Evolutionary conservation across 2,329 filamentous ascomycete genomes (phyloP), one percentile per base, ranked within the genome.

Genomic region (Clonostachys rhizophaga): DNA sequence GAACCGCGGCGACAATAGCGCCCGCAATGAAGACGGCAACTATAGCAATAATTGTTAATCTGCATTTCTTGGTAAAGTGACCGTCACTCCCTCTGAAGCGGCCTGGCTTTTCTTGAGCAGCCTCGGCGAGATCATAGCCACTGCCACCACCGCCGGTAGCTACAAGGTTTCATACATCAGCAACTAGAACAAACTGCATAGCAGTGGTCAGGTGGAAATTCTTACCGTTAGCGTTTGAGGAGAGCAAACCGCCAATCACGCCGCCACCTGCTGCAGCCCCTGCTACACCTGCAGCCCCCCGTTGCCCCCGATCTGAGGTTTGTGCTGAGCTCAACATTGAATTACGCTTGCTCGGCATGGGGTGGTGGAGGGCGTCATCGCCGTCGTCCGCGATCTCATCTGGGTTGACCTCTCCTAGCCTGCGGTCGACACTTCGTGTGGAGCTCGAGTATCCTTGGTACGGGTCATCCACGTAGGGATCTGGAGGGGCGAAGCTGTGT

Each of bases 371-470:
- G 2, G 87, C 90, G 61, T 95, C 91, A 58, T 96, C 91, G 30
- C 89, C 90, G 59, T 96, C 91, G 62, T 96, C 91, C 18, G 79
- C 80, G 53, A 96, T 91, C 13, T 85, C 83, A 58, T 87, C 82
- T 4, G 91, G 90, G 61, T 96, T 84, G 49, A 94, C 78, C 2
- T 79, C 70, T 37, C 79, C 78, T 5, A 84, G 66, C 9, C 70
- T 64, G 20, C 75, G 67, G 49, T 76, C 75, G 33, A 66, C 75
- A 65, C 60, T 68, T 37, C 65, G 66, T 11, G 58, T 62, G 50
- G 61, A 72, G 39, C 48, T 50, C 42, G 67, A 79, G 57, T 80
- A 81, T 54, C 78, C 76, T 47, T 79, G 78, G 60, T 89, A 90
- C 0, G 85, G 85, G 43, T 85, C 84, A 55, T 87, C 84, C 33